Conservation (phyloP, 2,329 filamentous ascomycete genomes). For the Diaporthe amygdali region DNA sequence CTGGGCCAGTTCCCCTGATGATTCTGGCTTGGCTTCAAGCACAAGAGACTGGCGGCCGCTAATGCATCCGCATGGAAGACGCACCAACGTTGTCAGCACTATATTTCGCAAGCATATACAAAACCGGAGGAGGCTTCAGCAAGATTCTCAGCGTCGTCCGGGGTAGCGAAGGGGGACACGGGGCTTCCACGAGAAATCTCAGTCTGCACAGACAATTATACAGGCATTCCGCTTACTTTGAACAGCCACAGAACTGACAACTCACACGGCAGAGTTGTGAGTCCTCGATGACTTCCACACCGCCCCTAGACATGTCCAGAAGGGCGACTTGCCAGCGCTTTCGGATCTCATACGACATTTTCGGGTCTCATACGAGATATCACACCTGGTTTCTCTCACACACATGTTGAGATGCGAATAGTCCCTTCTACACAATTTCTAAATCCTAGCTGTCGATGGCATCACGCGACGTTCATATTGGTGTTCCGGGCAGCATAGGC, state of each 20-base stretch:
- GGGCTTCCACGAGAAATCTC: not conserved
- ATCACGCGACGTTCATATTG: not conserved
- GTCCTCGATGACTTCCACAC: not conserved
- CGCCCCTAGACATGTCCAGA: not conserved
- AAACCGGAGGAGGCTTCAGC: not conserved
- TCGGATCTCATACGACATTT: no score
- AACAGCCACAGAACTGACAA: not conserved
- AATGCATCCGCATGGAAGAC: not conserved
- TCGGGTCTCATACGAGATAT: not conserved
- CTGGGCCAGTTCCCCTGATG: not conserved
- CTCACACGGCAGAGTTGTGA: no score
- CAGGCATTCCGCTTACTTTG: not conserved
- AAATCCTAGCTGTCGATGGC: not conserved
- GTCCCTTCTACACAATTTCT: not conserved
- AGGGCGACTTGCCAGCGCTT: not conserved
- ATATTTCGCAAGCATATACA: conserved; percentile 10
- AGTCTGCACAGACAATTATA: not conserved
- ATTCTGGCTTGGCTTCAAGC: conserved; percentile 7
- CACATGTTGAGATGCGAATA: not conserved
- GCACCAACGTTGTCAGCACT: not conserved
- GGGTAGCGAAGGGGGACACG: not conserved
- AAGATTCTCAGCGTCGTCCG: not conserved
- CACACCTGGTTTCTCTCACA: not conserved
- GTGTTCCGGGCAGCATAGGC: not conserved
- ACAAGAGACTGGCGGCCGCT: not conserved